Conservation (phyloP, 345 rosid genomes). For the Diplotaxis tenuifolia region DNA sequence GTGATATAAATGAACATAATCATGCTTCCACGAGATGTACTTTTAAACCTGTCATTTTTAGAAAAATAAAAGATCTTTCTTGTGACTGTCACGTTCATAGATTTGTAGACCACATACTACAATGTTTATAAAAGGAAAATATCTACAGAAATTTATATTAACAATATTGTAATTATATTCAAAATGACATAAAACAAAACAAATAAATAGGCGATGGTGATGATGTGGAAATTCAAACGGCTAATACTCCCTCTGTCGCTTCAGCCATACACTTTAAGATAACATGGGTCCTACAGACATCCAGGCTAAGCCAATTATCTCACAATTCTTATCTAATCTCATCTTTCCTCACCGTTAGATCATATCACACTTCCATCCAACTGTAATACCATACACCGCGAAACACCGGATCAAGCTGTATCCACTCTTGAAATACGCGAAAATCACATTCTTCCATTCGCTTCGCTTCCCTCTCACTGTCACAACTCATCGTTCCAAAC, state of each 20-base stretch:
- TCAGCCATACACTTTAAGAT: conserved; percentile 36
- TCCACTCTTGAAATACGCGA: neutral
- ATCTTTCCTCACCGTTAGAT: too few species aligned
- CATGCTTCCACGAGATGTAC: too few species aligned
- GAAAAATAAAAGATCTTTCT: too few species aligned
- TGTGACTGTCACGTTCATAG: conserved; percentile 33
- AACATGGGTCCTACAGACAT: conserved; percentile 35
- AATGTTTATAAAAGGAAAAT: neutral
- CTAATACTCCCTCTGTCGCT: conserved; percentile 11
- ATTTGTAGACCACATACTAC: conserved; percentile 17
- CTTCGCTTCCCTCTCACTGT: conserved; percentile 2
- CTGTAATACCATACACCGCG: too few species aligned
- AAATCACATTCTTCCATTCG: neutral
- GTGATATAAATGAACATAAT: too few species aligned
- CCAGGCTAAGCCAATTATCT: conserved; percentile 21
- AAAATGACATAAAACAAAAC: neutral
- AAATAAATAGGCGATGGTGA: neutral
- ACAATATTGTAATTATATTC: neutral
- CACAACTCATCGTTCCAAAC: conserved; percentile 27
- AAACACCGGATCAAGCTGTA: neutral
- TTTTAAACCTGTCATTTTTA: too few species aligned
- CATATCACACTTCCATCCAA: too few species aligned
- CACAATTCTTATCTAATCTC: conserved; percentile 14
- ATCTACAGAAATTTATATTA: neutral
- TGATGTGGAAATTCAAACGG: conserved; percentile 36